phyloP scores from a whole-genome alignment of 2,329 filamentous ascomycete species.

The Ophiobolus disseminans region DNA sequence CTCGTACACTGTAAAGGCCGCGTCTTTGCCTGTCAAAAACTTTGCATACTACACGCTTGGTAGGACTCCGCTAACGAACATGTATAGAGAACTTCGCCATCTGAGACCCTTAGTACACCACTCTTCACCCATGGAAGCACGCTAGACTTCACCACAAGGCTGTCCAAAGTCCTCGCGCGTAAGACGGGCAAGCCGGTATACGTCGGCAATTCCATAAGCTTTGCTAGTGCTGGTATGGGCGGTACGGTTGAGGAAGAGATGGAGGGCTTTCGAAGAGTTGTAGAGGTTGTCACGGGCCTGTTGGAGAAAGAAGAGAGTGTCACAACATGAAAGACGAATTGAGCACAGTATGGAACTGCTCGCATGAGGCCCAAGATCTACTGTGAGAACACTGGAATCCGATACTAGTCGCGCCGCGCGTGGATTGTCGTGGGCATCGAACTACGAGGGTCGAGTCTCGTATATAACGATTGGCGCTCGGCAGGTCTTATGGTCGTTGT shows the following conservation, averaged over 20 bases:
- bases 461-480: too few species aligned
- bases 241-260: constrained; percentile 92
- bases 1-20: not conserved
- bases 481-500: too few species aligned
- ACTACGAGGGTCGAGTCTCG: too few species aligned
- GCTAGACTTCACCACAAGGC: constrained; percentile 83
- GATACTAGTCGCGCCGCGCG: too few species aligned
- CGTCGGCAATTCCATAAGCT: constrained; percentile 85
- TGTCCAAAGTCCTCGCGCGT: constrained; percentile 83
- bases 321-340: too few species aligned
- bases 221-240: constrained; percentile 75
- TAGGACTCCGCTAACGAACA: constrained; percentile 13
- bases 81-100: constrained; percentile 48
- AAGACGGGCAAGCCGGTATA: constrained; percentile 79
- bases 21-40: too few species aligned
- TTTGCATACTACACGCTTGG: too few species aligned
- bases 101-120: constrained; percentile 75
- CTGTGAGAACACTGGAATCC: too few species aligned
- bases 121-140: constrained; percentile 78
- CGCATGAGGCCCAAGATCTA: too few species aligned
- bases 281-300: constrained; percentile 70
- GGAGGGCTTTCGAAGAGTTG: constrained; percentile 79
- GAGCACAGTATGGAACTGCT: too few species aligned
- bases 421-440: too few species aligned
- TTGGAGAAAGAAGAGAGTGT: constrained; percentile 41